Base-by-base conservation (phyloP, 1,284 basidiomycete genomes). In the Apiotrichum veenhuisii region DNA sequence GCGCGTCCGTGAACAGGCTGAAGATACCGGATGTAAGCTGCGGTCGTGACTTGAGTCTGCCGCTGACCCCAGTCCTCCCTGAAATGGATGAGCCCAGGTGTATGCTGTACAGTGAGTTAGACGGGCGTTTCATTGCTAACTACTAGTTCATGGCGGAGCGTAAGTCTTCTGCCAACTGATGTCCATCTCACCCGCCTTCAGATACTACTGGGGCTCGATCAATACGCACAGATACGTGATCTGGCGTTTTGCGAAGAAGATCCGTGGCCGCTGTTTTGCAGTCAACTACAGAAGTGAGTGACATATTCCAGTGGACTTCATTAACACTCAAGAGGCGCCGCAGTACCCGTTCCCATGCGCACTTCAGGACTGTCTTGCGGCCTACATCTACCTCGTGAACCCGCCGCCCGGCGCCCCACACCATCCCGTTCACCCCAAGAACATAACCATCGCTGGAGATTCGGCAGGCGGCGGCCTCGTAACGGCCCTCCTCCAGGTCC, bases 291-390 rank as follows among this genome's bases (percentile, higher is more conserved):
- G 92, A 41, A 72, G 74, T 75, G 46, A 38, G 71, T 51, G 25
- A 5, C n/a, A 55, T 23, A 14, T 30, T 1, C 20, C 34, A 22
- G 1, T 14, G n/a, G 1, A 25, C n/a, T 2, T 12, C n/a, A 15
- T 52, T 56, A 22, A 51, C 46, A 30, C 30, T 27, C 15, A 54
- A 77, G 73, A 84, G 41, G 86, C 93, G 14, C 93, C 93, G 0
- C 92, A 96, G 76, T 96, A 94, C 65, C 95, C 95, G 0, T 98
- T 97, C 77, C 95, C 95, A 0, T 98, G 95, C 66, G 91, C 88
- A 0, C 78, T 98, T 17, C 91, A 95, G 69, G 93, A 96, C 74
- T 80, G 86, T 47, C 70, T 96, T 12, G 88, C 92, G 1, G 87
- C 91, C 7, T 97, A 82, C 81, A 82, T 82, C 73, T 98, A 80